Evolutionary conservation across 2,329 filamentous ascomycete species (phyloP).

Genomic region (Fusarium oligoseptatum): DNA sequence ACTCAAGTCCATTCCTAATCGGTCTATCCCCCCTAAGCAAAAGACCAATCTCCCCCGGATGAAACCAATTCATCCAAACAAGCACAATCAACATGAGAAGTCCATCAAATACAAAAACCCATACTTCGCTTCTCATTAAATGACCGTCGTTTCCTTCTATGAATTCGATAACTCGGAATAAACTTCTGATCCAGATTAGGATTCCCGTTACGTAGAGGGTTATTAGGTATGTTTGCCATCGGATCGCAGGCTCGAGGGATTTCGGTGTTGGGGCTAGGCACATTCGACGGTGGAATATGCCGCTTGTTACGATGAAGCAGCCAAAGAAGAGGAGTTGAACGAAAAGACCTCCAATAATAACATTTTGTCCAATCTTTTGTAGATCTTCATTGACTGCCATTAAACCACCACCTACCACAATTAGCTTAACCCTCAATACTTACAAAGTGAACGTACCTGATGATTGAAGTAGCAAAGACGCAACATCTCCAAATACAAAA

Average conservation of each 20-base stretch:
- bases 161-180: conserved; percentile 60
- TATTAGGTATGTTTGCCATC: conserved; percentile 49
- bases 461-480: conserved; percentile 56
- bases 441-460: conserved; percentile 22
- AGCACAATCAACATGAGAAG: conserved; percentile 50
- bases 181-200: conserved; percentile 57
- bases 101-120: conserved; percentile 56
- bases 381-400: conserved; percentile 37
- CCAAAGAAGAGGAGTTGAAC: conserved; percentile 69
- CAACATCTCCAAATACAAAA: conserved; percentile 65
- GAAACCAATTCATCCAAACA: conserved; percentile 49
- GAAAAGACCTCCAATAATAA: conserved; percentile 66
- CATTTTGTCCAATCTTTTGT: conserved; percentile 55
- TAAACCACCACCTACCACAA: conserved; percentile 37
- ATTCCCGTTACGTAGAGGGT: conserved; percentile 45
- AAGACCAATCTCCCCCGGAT: conserved; percentile 46
- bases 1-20: conserved; percentile 41
- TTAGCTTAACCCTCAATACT: not conserved
- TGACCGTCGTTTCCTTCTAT: conserved; percentile 51
- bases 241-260: conserved; percentile 38
- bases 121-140: conserved; percentile 51
- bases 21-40: conserved; percentile 40
- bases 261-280: conserved; percentile 19
- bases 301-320: conserved; percentile 62
- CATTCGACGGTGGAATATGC: conserved; percentile 59